Conservation (phyloP, 805 yeast species). For the Candida wancherniae region DNA sequence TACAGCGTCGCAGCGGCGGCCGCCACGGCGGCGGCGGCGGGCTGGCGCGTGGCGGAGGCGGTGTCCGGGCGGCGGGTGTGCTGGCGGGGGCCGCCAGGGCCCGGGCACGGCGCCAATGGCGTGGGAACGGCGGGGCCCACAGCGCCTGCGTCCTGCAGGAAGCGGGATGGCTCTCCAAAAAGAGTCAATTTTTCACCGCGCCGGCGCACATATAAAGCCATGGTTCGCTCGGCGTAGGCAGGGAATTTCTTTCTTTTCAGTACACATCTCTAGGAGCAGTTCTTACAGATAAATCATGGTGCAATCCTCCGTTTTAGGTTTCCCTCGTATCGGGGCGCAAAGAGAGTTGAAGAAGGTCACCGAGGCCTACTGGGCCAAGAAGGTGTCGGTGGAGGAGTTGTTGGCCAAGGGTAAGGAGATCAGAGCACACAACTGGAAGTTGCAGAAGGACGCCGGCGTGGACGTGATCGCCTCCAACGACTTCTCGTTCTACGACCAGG, state of each 20-base stretch:
- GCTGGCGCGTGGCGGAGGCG: too few species aligned
- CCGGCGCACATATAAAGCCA: neutral
- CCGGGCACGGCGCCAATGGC: too few species aligned
- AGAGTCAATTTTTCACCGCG: neutral
- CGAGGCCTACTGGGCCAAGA: constrained; percentile 98
- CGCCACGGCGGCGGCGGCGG: too few species aligned
- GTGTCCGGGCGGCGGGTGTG: too few species aligned
- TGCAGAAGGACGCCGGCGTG: constrained; percentile 95
- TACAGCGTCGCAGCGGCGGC: too few species aligned
- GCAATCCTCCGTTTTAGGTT: constrained; percentile 95
- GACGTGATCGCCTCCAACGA: constrained; percentile 96
- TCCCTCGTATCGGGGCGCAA: constrained; percentile 99
- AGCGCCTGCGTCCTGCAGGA: too few species aligned
- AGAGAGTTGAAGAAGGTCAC: constrained; percentile 99
- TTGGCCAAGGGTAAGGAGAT: constrained; percentile 90
- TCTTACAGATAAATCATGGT: constrained; percentile 55
- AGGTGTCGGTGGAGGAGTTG: constrained; percentile 80
- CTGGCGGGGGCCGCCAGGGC: too few species aligned
- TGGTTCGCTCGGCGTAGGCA: neutral
- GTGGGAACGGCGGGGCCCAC: too few species aligned
- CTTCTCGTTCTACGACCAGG: constrained; percentile 97
- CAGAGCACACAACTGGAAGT: constrained; percentile 95
- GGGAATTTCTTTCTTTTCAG: too few species aligned
- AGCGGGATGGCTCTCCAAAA: too few species aligned
- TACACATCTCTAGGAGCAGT: too few species aligned